Evolutionary conservation across 2,329 filamentous ascomycete genomes (phyloP).

Genomic region (Nigrospora osmanthi): DNA sequence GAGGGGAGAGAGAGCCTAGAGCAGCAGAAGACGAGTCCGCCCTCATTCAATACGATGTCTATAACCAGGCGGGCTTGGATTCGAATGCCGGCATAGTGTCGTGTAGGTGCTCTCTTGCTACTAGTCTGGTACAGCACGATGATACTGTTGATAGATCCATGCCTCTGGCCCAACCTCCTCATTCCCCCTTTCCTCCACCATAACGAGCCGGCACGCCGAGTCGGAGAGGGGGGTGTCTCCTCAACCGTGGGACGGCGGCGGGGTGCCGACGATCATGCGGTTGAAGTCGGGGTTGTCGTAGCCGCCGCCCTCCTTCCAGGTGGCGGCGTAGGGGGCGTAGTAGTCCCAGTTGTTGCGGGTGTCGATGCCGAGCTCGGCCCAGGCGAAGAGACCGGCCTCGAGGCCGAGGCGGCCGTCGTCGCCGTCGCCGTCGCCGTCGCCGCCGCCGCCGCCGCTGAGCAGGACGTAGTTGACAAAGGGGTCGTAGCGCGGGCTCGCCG

Average conservation of each 20-base stretch:
- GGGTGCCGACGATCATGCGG: constrained; percentile 12
- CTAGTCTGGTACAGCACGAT: too few relatives aligned
- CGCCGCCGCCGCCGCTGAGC: constrained; percentile 13
- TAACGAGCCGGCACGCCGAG: too few relatives aligned
- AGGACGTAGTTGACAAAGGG: constrained; percentile 42
- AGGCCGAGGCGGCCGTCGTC: neutral
- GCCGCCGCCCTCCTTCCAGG: constrained; percentile 20
- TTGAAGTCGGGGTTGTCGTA: constrained; percentile 20
- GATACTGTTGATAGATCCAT: too few relatives aligned
- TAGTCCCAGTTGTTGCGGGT: constrained; percentile 19
- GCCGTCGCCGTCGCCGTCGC: neutral
- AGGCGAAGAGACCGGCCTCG: constrained; percentile 16
- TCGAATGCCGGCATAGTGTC: too few relatives aligned
- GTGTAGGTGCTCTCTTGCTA: too few relatives aligned
- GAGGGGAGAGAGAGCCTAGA: too few relatives aligned
- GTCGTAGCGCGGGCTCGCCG: constrained; percentile 25
- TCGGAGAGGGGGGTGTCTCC: neutral
- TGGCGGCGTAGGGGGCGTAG: constrained; percentile 17
- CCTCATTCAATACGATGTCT: too few relatives aligned
- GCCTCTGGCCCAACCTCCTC: too few relatives aligned
- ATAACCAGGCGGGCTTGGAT: too few relatives aligned
- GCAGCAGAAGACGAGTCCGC: too few relatives aligned
- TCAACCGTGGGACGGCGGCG: constrained; percentile 18
- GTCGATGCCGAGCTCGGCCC: constrained; percentile 20
- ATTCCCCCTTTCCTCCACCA: too few relatives aligned